Percentiles rank a stretch among this genome's conserved stretches.
Evolutionary conservation across 2,329 filamentous ascomycete species (phyloP).

Genomic region (Ilyonectria robusta): DNA sequence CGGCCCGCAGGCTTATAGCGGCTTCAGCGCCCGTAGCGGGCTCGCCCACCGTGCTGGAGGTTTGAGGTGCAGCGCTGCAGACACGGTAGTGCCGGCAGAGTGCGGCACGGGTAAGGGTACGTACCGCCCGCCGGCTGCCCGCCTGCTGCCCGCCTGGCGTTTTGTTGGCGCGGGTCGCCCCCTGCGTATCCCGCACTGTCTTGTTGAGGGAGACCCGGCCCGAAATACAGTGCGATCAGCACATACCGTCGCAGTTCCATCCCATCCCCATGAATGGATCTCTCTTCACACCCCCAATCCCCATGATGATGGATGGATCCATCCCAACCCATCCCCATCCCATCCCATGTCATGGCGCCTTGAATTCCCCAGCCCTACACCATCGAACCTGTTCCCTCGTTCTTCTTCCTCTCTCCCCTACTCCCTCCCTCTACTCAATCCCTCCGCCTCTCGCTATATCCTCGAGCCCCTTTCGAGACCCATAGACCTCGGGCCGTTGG

Average conservation of each 20-base stretch:
- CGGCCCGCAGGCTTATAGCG: neutral
- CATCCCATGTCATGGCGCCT: constrained; percentile 36
- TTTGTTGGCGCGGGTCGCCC: constrained; percentile 17
- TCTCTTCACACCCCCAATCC: constrained; percentile 4
- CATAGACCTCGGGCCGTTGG: constrained; percentile 20
- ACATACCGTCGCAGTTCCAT: neutral
- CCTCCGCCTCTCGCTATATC: constrained; percentile 15
- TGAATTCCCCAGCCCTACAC: constrained; percentile 34
- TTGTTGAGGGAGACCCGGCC: neutral
- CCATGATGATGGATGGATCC: constrained; percentile 19
- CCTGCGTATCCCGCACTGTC: constrained; percentile 8
- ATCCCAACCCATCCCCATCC: constrained; percentile 34
- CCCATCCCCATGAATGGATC: constrained; percentile 17
- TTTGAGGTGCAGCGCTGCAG: neutral
- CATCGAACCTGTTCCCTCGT: constrained; percentile 28
- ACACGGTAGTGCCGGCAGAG: constrained; percentile 17
- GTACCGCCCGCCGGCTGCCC: constrained; percentile 3
- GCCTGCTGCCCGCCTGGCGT: constrained; percentile 10
- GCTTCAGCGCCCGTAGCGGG: neutral
- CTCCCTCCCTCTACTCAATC: neutral
- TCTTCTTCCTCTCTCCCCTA: constrained; percentile 17
- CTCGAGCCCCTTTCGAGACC: constrained; percentile 1
- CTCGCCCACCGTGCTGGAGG: neutral
- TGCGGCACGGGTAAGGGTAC: constrained; percentile 23
- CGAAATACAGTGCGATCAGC: constrained; percentile 18